Base-by-base conservation (phyloP, 257 asterid species). In the Eucommia ulmoides region DNA sequence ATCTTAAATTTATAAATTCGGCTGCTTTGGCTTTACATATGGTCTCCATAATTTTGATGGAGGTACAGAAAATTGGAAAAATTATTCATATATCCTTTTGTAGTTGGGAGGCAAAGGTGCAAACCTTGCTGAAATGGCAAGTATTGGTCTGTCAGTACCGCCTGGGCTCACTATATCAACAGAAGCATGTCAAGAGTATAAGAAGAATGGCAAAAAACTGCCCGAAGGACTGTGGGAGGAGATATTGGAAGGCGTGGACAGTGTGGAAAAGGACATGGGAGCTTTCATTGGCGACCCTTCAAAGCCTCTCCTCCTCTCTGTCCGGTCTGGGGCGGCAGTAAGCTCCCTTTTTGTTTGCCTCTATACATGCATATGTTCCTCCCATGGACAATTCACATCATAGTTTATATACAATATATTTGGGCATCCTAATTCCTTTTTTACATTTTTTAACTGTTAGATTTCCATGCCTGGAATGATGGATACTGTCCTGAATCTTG, bases 391-490 rank as follows among this genome's bases (percentile, higher is more conserved):
- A n/a, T n/a, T n/a, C n/a, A n/a, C n/a, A n/a, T n/a, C n/a, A n/a
- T n/a, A n/a, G n/a, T n/a, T n/a, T n/a, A n/a, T n/a, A n/a, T n/a
- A n/a, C n/a, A n/a, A n/a, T n/a, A n/a, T n/a, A n/a, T n/a, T n/a
- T n/a, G n/a, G n/a, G n/a, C n/a, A n/a, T n/a, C n/a, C n/a, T n/a
- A n/a, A n/a, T n/a, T n/a, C n/a, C n/a, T n/a, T n/a, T n/a, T n/a
- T n/a, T n/a, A n/a, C n/a, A n/a, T n/a, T n/a, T n/a, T n/a, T n/a
- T n/a, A n/a, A n/a, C n/a, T n/a, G 2, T 24, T 52, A 89, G 98
- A 72, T 89, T 24, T 89, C 98, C 17, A 89, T 89, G 98, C 98
- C 98, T 19, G 98, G 96, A 17, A 89, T 89, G 98, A 89, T 89
- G 98, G 96, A 89, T 75, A 89, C 98, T 1, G 96, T 89, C 49